Conservation (phyloP, 2,329 filamentous ascomycete genomes). For the Claviceps digitariae region DNA sequence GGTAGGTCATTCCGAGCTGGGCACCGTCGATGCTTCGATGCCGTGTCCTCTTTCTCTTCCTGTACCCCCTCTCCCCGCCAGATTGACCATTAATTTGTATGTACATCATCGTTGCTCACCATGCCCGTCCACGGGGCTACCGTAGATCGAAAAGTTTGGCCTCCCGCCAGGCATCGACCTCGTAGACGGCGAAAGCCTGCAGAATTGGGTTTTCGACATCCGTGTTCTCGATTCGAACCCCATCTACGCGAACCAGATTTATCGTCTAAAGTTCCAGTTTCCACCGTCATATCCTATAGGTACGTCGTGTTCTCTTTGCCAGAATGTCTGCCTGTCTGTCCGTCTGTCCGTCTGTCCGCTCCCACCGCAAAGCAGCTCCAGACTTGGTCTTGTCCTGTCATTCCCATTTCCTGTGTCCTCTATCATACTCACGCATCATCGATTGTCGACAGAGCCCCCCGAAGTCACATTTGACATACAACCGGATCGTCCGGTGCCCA, state of each 20-base stretch:
- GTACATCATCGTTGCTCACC: slow-evolving; percentile 9
- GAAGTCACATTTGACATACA: slow-evolving; percentile 78
- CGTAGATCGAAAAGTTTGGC: slow-evolving; percentile 38
- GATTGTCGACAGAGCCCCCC: slow-evolving; percentile 55
- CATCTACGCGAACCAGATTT: slow-evolving; percentile 67
- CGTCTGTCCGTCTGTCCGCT: not conserved
- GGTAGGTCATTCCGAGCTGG: slow-evolving; percentile 6
- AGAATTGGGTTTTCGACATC: slow-evolving; percentile 86
- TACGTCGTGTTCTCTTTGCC: slow-evolving; percentile 47
- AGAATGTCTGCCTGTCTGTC: too few species aligned
- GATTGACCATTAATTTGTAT: not conserved
- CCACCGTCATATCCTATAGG: slow-evolving; percentile 78
- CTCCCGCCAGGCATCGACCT: slow-evolving; percentile 62
- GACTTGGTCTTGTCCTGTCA: too few species aligned
- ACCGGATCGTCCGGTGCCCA: slow-evolving; percentile 59
- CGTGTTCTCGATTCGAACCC: slow-evolving; percentile 82
- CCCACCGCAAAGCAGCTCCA: not conserved
- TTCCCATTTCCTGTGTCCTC: not conserved
- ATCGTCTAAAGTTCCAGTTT: slow-evolving; percentile 80
- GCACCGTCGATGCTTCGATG: not conserved
- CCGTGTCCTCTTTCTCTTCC: not conserved
- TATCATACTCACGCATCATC: not conserved
- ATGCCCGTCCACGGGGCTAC: slow-evolving; percentile 1
- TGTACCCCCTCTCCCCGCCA: too few species aligned
- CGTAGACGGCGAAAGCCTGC: slow-evolving; percentile 60